Evolutionary conservation across 2,329 filamentous ascomycete genomes (phyloP).

Genomic region (Annulohypoxylon truncatum): DNA sequence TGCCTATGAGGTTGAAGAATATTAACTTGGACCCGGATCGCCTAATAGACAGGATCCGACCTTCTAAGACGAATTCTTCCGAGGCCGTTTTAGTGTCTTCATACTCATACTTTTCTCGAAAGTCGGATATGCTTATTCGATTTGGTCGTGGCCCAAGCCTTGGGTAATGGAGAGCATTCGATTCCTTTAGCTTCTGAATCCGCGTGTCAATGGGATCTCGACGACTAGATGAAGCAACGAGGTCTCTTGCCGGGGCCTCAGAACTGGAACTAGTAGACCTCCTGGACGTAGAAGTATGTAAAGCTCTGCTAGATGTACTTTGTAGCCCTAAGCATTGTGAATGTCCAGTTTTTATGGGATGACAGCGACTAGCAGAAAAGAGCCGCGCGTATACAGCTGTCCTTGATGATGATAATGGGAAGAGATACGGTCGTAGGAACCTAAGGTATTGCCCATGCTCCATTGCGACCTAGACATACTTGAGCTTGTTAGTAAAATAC

Average conservation of each 20-base stretch:
- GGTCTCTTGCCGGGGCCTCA: conserved; percentile 10
- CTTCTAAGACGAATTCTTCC: conserved; percentile 50
- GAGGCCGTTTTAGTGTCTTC: conserved; percentile 38
- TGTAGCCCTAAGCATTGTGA: conserved; percentile 40
- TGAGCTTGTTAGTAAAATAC: conserved; percentile 42
- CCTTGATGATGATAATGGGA: conserved; percentile 52
- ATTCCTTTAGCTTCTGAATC: conserved; percentile 63
- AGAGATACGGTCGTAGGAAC: conserved; percentile 68
- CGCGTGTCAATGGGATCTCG: conserved; percentile 48
- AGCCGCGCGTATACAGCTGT: conserved; percentile 60
- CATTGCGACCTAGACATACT: conserved; percentile 53
- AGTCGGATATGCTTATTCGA: conserved; percentile 55
- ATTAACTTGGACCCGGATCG: conserved; percentile 76
- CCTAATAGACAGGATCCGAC: conserved; percentile 48
- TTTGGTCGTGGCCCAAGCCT: conserved; percentile 54
- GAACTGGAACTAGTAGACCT: neutral
- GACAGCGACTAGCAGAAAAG: conserved; percentile 56
- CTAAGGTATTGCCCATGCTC: conserved; percentile 57
- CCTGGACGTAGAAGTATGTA: conserved; percentile 26
- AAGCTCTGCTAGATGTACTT: conserved; percentile 33
- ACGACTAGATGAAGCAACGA: conserved; percentile 22
- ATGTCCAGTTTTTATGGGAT: conserved; percentile 41
- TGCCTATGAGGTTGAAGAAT: conserved; percentile 84
- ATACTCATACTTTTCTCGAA: conserved; percentile 51
- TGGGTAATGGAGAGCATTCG: conserved; percentile 67